A percentile compares a stretch with the other conserved stretches of the same genome.
Evolutionary conservation across 345 rosid genomes (phyloP).

Genomic region (Arabidopsis arenosa): DNA sequence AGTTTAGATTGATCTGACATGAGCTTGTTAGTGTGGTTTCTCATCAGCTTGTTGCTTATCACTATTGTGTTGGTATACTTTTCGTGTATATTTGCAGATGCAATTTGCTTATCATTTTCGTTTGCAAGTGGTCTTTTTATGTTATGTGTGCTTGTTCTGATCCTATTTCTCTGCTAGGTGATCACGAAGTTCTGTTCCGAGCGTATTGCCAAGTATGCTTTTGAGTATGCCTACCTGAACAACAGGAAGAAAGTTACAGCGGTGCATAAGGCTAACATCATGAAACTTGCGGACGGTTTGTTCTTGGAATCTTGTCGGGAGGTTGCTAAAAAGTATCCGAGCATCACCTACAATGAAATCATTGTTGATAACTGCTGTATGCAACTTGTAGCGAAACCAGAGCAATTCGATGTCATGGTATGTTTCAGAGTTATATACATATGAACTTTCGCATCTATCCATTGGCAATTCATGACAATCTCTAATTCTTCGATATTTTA

Average conservation of each 20-base stretch:
- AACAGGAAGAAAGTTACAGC: conserved; percentile 95
- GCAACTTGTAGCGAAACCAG: conserved; percentile 99
- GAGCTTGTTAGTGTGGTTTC: conserved; percentile 4
- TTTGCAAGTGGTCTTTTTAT: not conserved
- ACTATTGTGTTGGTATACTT: not conserved
- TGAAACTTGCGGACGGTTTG: conserved; percentile 99
- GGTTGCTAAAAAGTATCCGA: conserved; percentile 84
- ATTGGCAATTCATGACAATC: not conserved
- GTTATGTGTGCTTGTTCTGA: conserved; percentile 22
- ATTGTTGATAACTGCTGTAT: conserved; percentile 98
- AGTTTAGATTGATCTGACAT: not conserved
- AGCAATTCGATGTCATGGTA: conserved; percentile 99
- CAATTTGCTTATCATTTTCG: not conserved
- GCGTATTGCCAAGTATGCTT: conserved; percentile 95
- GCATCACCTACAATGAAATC: conserved; percentile 86
- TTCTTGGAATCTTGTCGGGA: conserved; percentile 98
- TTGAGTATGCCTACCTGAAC: conserved; percentile 97
- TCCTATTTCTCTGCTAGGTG: conserved; percentile 61
- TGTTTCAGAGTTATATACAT: conserved; percentile 16
- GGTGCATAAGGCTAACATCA: conserved; percentile 96
- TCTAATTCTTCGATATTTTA: not conserved
- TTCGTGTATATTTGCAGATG: not conserved
- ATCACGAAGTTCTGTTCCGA: conserved; percentile 98
- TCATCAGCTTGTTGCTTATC: not conserved
- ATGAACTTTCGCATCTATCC: not conserved